Evolutionary conservation across 495 filamentous ascomycete genomes (phyloP).

Genomic region (Cercophora newfieldiana): DNA sequence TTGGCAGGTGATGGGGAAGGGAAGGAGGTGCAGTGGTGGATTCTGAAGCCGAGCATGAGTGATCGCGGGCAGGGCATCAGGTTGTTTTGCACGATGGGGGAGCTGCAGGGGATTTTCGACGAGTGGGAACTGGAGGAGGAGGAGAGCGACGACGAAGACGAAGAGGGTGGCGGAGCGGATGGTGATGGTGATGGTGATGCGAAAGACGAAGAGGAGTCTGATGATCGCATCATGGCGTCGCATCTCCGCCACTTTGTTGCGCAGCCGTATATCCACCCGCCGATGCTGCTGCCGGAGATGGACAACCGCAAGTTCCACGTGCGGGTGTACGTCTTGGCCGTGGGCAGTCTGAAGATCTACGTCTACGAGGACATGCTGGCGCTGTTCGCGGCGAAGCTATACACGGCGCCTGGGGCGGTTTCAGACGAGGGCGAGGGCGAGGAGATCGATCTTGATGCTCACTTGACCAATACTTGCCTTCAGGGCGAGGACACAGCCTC

Average conservation of each 20-base stretch:
- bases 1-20: background rate
- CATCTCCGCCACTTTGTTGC: constrained; percentile 95
- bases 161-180: constrained; percentile 38
- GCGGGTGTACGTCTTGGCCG: constrained; percentile 80
- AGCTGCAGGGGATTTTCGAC: constrained; percentile 82
- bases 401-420: constrained; percentile 38
- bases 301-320: constrained; percentile 91
- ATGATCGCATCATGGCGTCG: constrained; percentile 66
- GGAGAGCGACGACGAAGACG: constrained; percentile 62
- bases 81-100: constrained; percentile 78
- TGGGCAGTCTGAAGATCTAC: constrained; percentile 76
- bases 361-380: constrained; percentile 90
- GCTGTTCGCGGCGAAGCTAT: constrained; percentile 76
- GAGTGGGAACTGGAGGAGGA: constrained; percentile 69
- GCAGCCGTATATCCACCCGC: constrained; percentile 92
- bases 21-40: constrained; percentile 78
- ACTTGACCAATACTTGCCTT: constrained; percentile 97
- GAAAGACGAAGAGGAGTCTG: constrained; percentile 37
- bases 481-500: constrained; percentile 52
- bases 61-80: constrained; percentile 91
- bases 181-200: constrained; percentile 12
- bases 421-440: constrained; percentile 33
- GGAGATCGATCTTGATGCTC: constrained; percentile 61
- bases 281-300: constrained; percentile 66
- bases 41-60: constrained; percentile 95